Conservation (phyloP, 2,329 filamentous ascomycete genomes). For the Cladobotryum protrusum region DNA sequence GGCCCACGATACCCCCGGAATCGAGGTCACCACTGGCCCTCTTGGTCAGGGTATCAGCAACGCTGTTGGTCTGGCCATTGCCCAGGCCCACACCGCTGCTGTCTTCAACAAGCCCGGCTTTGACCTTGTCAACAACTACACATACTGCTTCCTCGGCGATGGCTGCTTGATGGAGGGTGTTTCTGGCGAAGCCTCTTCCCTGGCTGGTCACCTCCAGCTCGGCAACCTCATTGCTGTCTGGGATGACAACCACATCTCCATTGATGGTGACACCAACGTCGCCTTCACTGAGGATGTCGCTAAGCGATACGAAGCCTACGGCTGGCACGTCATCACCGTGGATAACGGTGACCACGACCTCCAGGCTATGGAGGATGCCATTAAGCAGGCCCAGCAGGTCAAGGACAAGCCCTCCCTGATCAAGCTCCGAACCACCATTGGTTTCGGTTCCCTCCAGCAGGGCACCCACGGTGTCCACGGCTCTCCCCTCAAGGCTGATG, state of each 20-base stretch:
- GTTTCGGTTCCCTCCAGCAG: constrained; percentile 87
- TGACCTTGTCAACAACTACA: constrained; percentile 91
- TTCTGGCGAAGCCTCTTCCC: constrained; percentile 83
- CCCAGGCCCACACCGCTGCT: constrained; percentile 83
- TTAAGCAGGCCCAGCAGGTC: constrained; percentile 76
- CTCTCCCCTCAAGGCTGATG: constrained; percentile 89
- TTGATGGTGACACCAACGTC: constrained; percentile 90
- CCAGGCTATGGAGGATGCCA: constrained; percentile 78
- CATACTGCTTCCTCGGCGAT: constrained; percentile 94
- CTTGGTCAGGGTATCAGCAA: constrained; percentile 97
- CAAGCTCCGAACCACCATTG: constrained; percentile 95
- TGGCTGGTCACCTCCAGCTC: constrained; percentile 93
- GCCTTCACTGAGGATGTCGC: constrained; percentile 95
- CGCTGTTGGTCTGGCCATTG: constrained; percentile 95
- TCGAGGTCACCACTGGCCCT: constrained; percentile 97
- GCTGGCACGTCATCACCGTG: constrained; percentile 87
- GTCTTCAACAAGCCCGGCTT: constrained; percentile 96
- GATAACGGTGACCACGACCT: constrained; percentile 85
- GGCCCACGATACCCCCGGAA: constrained; percentile 88
- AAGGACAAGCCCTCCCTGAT: constrained; percentile 97
- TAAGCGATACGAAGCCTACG: constrained; percentile 94
- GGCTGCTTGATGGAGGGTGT: constrained; percentile 98
- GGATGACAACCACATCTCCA: constrained; percentile 97
- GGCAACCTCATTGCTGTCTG: constrained; percentile 96
- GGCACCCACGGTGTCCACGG: constrained; percentile 96